phyloP scores from a whole-genome alignment of 352 stramenopile genomes.

The Pythium graminicola region DNA sequence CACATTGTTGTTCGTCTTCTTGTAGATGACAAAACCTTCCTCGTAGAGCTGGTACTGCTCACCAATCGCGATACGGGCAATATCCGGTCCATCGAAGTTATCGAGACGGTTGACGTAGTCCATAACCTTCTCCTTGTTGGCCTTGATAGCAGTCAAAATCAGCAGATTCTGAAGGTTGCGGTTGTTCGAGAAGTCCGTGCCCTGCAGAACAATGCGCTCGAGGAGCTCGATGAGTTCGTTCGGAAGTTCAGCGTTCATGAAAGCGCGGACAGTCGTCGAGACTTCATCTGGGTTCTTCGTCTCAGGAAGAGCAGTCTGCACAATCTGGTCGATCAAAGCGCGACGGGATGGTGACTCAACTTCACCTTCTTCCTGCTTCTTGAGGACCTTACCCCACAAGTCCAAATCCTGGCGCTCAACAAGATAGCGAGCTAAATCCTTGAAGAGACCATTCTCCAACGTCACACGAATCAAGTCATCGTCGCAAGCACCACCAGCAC shows the following conservation, averaged over 20 bases:
- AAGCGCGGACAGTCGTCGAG: slow-evolving; percentile 99
- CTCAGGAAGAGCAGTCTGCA: slow-evolving; percentile 99
- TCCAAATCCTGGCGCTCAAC: slow-evolving; percentile 98
- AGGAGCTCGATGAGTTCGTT: slow-evolving; percentile 99
- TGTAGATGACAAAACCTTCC: slow-evolving; percentile 99
- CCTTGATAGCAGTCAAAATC: slow-evolving; percentile 99
- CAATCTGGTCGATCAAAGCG: slow-evolving; percentile 98
- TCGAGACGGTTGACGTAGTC: slow-evolving; percentile 99
- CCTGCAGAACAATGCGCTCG: slow-evolving; percentile 99
- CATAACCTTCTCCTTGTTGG: slow-evolving; percentile 97
- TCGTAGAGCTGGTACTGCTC: slow-evolving; percentile 99
- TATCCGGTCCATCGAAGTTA: slow-evolving; percentile 99
- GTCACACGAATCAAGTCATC: slow-evolving; percentile 99
- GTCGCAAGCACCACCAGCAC: slow-evolving; percentile 96
- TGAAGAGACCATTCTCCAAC: slow-evolving; percentile 98
- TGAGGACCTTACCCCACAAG: slow-evolving; percentile 96
- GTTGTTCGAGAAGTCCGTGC: slow-evolving; percentile 99
- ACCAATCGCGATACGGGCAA: slow-evolving; percentile 97
- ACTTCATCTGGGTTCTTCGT: slow-evolving; percentile 98
- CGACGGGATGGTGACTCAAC: slow-evolving; percentile 88
- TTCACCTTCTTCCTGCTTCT: slow-evolving; percentile 89
- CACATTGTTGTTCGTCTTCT: slow-evolving; percentile 98
- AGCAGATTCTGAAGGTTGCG: slow-evolving; percentile 99
- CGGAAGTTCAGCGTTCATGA: slow-evolving; percentile 99
- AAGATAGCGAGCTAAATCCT: slow-evolving; percentile 98